Evolutionary conservation across 108 stramenopile species (phyloP), one percentile per base, ranked within the genome.

Genomic region (Fragilaria radians): DNA sequence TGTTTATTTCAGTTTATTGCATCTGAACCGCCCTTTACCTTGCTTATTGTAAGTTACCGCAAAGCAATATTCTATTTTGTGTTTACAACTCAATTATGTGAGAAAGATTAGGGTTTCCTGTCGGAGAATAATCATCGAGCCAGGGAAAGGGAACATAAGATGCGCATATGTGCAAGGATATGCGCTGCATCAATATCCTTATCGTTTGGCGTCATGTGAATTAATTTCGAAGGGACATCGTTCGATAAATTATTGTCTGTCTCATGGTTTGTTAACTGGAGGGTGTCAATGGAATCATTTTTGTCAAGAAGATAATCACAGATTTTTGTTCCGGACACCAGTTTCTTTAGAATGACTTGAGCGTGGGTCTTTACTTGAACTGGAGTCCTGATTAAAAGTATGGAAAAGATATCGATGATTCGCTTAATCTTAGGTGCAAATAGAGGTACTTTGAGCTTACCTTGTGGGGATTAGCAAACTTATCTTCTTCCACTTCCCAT

Each of bases 331-430:
- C 72, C 72, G 0, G 50, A 50, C 14, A 51, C 56, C 7, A 50
- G 9, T 53, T 58, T 57, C 26, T 58, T 62, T 23, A 66, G 23
- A n/a, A 58, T 21, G 17, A 61, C 42, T 25, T 73, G 72, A 34
- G 65, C 72, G 57, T 73, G 72, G 5, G 72, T 61, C 49, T 73
- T 73, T 61, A 73, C 61, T 62, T 73, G 72, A 33, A 67, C 30
- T n/a, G 61, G 64, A 46, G 33, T 64, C 32, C 72, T 73, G 17
- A 17, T 19, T 57, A 19, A 31, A 58, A 34, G 33, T 47, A n/a
- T 26, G 52, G 3, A 2, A n/a, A 36, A 2, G 49, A 51, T 32
- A 23, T 3, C 18, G 23, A 22, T 5, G 19, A 22, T 18, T 19
- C n/a, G 23, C 0, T 1, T 7, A 61, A 23, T 22, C 48, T 23